phyloP scores from a whole-genome alignment of 331 rosid species.

The Telfairia occidentalis region DNA sequence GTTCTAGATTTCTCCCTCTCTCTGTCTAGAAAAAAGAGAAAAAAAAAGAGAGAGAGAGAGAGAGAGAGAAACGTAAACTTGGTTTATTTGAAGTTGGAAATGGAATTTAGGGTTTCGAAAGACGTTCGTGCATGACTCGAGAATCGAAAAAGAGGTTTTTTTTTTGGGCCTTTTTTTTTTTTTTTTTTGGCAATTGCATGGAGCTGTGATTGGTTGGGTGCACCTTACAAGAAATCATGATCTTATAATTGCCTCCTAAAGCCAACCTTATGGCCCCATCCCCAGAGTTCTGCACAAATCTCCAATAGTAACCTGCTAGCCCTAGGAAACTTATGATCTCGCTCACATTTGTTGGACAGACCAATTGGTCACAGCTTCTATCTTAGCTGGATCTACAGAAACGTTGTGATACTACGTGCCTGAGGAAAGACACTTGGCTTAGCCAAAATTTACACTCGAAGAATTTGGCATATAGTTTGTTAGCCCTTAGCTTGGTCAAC shows the following conservation, averaged over 20 bases:
- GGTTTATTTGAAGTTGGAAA: neutral
- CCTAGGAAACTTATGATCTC: too few relatives aligned
- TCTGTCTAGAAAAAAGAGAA: neutral
- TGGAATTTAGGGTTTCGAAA: neutral
- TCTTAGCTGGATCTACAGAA: too few relatives aligned
- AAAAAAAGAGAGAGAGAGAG: too few relatives aligned
- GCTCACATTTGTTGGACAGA: too few relatives aligned
- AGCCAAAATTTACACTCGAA: too few relatives aligned
- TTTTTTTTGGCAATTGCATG: conserved; percentile 39
- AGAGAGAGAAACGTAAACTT: neutral
- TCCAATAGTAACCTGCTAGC: too few relatives aligned
- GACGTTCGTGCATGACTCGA: conserved; percentile 19
- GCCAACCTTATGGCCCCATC: conserved; percentile 21
- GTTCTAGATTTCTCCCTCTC: neutral
- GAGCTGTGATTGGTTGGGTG: conserved; percentile 41
- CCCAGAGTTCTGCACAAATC: too few relatives aligned
- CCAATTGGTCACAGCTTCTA: too few relatives aligned
- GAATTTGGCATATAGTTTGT: too few relatives aligned
- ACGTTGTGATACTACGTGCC: too few relatives aligned
- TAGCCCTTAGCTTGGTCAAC: too few relatives aligned
- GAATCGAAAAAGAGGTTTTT: conserved; percentile 23
- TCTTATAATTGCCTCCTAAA: conserved; percentile 75
- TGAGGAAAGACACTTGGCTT: too few relatives aligned
- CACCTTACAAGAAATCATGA: conserved; percentile 86
- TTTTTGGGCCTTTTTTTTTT: neutral